Conservation (phyloP, 225 moss, liverwort and hornwort species). For the Physcomitrellopsis africana region DNA sequence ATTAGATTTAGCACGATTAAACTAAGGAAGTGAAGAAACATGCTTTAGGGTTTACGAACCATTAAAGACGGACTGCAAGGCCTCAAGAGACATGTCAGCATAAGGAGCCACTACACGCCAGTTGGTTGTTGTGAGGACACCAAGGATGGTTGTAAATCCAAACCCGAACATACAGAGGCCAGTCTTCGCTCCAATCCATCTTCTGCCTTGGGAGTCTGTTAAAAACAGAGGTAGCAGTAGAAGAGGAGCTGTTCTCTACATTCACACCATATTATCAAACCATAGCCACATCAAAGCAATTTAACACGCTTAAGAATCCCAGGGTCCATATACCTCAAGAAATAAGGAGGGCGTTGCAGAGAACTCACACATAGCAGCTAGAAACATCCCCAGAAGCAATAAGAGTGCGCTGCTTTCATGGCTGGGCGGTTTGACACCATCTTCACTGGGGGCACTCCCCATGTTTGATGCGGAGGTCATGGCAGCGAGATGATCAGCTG, state of each 20-base stretch:
- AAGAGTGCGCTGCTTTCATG: constrained; percentile 34
- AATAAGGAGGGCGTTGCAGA: neutral
- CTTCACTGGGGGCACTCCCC: constrained; percentile 24
- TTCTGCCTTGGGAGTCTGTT: constrained; percentile 47
- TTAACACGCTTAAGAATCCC: neutral
- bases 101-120: constrained; percentile 44
- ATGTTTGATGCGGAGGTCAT: constrained; percentile 22
- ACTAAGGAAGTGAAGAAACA: neutral
- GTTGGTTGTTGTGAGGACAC: constrained; percentile 36
- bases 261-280: constrained; percentile 25
- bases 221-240: constrained; percentile 46
- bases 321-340: neutral
- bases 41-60: constrained; percentile 24
- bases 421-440: constrained; percentile 27
- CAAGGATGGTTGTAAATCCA: constrained; percentile 29
- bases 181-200: constrained; percentile 34
- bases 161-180: constrained; percentile 35
- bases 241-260: constrained; percentile 47
- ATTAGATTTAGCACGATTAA: neutral
- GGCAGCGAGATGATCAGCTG: constrained; percentile 6
- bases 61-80: constrained; percentile 28
- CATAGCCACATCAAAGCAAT: neutral
- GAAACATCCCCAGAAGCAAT: constrained; percentile 47
- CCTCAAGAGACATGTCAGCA: constrained; percentile 25
- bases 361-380: constrained; percentile 57